Conservation (phyloP, 1,284 basidiomycete species). For the Chalciporus sp. region DNA sequence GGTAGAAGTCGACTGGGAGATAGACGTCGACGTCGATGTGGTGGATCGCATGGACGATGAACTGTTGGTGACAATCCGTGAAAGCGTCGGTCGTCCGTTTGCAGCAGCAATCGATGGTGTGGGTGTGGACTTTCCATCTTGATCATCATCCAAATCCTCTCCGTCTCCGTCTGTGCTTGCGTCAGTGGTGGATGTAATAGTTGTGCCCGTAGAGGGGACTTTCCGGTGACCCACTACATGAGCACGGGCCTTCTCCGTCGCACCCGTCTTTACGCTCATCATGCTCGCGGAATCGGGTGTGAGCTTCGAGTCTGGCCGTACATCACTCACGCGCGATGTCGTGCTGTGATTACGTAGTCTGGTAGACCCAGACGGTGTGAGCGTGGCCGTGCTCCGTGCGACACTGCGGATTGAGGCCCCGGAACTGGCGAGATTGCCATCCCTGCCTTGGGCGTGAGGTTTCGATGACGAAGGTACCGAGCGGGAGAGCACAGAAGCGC, state of each 20-base stretch:
- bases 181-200: not conserved
- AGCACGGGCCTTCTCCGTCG: conserved; percentile 25
- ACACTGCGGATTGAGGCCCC: conserved; percentile 47
- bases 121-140: conserved; percentile 20
- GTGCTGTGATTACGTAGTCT: conserved; percentile 32
- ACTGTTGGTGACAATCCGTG: conserved; percentile 30
- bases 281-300: conserved; percentile 44
- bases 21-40: conserved; percentile 10
- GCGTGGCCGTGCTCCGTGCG: conserved; percentile 45
- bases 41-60: conserved; percentile 35
- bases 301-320: conserved; percentile 67
- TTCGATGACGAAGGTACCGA: conserved; percentile 38
- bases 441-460: conserved; percentile 26
- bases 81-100: conserved; percentile 30
- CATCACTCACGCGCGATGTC: conserved; percentile 26
- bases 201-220: conserved; percentile 19
- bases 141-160: conserved; percentile 16
- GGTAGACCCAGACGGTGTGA: conserved; percentile 28
- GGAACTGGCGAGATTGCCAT: conserved; percentile 23
- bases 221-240: conserved; percentile 23
- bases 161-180: conserved; percentile 6
- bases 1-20: conserved; percentile 2
- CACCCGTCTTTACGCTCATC: conserved; percentile 22
- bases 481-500: conserved; percentile 59
- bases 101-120: conserved; percentile 9